phyloP scores from a whole-genome alignment of 805 yeast species.

The Candida argentea region DNA sequence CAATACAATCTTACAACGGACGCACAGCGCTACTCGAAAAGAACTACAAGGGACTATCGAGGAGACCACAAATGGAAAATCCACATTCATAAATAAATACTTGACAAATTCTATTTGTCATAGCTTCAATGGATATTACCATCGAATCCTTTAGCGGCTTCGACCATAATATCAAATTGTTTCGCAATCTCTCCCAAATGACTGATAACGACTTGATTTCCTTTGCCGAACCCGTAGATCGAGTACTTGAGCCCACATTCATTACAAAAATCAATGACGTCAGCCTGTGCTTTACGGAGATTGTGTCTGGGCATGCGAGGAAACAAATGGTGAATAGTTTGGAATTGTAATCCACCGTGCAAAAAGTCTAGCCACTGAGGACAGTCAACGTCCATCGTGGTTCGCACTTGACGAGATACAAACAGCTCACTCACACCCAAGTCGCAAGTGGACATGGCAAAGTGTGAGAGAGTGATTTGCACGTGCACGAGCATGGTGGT shows the following conservation, averaged over 20 bases:
- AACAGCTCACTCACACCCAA: constrained; percentile 74
- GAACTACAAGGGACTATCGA: too few species aligned
- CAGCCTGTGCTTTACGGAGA: constrained; percentile 62
- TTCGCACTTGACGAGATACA: constrained; percentile 69
- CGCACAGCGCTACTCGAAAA: too few species aligned
- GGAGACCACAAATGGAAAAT: too few species aligned
- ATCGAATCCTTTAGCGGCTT: constrained; percentile 57
- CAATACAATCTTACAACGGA: too few species aligned
- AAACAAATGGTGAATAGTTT: constrained; percentile 81
- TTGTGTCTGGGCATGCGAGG: constrained; percentile 88
- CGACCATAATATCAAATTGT: constrained; percentile 68
- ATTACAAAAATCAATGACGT: constrained; percentile 64
- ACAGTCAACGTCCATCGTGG: constrained; percentile 93
- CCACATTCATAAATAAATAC: too few species aligned
- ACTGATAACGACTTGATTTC: constrained; percentile 61
- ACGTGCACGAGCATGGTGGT: constrained; percentile 90
- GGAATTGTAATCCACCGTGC: constrained; percentile 91
- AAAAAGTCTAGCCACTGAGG: constrained; percentile 86
- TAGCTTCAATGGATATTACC: constrained; percentile 30
- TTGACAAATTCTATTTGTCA: not conserved
- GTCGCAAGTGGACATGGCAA: constrained; percentile 89
- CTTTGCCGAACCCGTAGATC: constrained; percentile 74
- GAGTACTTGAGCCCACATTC: constrained; percentile 71
- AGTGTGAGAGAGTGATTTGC: constrained; percentile 81
- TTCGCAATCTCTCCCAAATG: constrained; percentile 66